Percentiles rank a stretch among this genome's conserved stretches.
These are phyloP conservation scores for Verbascum thapsus DNA, from an alignment of 257 asterid genomes.

Conservation along the genomic window DNA sequence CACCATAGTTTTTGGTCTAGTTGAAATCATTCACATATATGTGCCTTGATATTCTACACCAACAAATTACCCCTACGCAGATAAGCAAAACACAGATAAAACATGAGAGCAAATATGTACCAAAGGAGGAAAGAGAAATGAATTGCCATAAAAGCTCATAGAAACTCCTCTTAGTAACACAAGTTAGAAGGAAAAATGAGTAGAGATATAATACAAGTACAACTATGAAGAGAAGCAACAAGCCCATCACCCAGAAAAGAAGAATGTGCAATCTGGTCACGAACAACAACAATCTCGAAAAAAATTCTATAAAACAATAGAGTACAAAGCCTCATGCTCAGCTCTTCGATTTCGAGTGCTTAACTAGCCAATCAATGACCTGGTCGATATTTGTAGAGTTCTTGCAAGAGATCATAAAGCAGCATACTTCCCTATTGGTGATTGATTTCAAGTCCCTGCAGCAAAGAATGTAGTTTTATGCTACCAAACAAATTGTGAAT, in stretches of 20 bases:
- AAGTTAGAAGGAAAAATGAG: conserved; percentile 29
- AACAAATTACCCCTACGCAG: no score
- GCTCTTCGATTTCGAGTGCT: conserved; percentile 92
- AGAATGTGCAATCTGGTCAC: conserved; percentile 37
- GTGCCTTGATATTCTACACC: no score
- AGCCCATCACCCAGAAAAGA: conserved; percentile 33
- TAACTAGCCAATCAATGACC: conserved; percentile 95
- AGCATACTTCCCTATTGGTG: conserved; percentile 93
- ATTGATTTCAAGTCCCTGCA: conserved; percentile 83
- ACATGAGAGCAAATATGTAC: not conserved
- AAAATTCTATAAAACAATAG: conserved; percentile 37
- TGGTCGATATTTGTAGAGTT: conserved; percentile 91
- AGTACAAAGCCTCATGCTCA: conserved; percentile 34
- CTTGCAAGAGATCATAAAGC: conserved; percentile 98
- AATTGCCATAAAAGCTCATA: conserved; percentile 26
- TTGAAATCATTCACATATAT: no score
- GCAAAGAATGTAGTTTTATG: not conserved
- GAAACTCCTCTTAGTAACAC: conserved; percentile 27
- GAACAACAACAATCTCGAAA: conserved; percentile 33
- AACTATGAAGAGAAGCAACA: conserved; percentile 35
- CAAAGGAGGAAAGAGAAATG: not conserved
- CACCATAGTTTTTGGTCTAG: no score
- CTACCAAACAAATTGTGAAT: not conserved
- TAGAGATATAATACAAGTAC: conserved; percentile 38
- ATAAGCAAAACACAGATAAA: not conserved